Evolutionary conservation across 2,329 filamentous ascomycete genomes (phyloP), one percentile per base, ranked within the genome.

Genomic region (Hymenoscyphus salicellus): DNA sequence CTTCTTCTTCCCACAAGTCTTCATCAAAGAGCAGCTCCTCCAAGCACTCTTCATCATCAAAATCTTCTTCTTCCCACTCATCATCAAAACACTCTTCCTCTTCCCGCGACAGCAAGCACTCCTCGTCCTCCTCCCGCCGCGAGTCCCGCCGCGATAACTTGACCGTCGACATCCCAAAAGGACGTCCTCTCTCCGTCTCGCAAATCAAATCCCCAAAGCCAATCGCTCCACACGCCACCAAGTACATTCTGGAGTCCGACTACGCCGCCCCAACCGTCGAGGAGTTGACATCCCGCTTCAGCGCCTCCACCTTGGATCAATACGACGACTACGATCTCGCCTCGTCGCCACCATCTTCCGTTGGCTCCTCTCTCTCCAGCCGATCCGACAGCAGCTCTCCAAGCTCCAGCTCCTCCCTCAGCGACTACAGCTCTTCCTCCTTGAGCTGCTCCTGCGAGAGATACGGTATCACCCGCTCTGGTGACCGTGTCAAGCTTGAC

Each of bases 401-500:
- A 74, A 90, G 81, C 79, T 93, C 88, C 61, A 78, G 78, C 56
- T 79, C 75, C 43, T 89, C 87, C 66, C 83, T 90, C 71, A 89
- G 89, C 63, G 90, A 89, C 72, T 93, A 92, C 78, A 92, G 91
- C 83, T 91, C 88, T 79, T 92, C 90, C 61, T 90, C 90, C 74
- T 88, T 85, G 75, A 85, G 84, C 77, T 98, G 95, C 87, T 93
- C 89, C 70, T 98, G 94, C 81, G 92, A 97, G 79, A 91, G 93
- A 81, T 97, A 95, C 82, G 94, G 93, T 73, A 96, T 98, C 83
- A 97, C 93, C 70, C 91, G 93, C 80, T 89, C 89, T 78, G 93
- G 93, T 76, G 90, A 96, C 79, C 89, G 93, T 75, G 90, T 98
- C 85, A 95, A 94, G 86, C 88, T 97, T 78, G 93, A 97, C 86